phyloP scores from a whole-genome alignment of 768 basidiomycete genomes.

The Lactarius quietus region DNA sequence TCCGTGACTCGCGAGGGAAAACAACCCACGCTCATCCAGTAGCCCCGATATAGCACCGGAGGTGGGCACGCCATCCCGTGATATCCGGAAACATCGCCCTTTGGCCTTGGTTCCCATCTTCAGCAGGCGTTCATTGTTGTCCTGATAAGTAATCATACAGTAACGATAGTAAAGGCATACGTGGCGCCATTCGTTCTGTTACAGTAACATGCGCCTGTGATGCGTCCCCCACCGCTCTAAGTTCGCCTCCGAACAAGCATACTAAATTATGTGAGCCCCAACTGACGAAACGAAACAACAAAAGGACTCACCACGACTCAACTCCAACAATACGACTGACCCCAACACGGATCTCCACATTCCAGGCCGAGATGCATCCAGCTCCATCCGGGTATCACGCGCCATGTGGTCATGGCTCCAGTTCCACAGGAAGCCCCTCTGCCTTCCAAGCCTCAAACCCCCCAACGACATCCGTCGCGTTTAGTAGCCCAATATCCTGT shows the following conservation, averaged over 20 bases:
- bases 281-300: not conserved
- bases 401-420: constrained; percentile 3
- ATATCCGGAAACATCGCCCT: not conserved
- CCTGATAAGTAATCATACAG: not conserved
- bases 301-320: constrained; percentile 7
- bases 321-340: not conserved
- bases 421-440: constrained; percentile 52
- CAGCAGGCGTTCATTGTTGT: not conserved
- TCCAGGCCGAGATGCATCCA: not conserved
- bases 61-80: not conserved
- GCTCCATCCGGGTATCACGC: not conserved
- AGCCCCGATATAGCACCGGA: not conserved
- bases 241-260: not conserved
- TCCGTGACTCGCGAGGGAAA: constrained; percentile 16
- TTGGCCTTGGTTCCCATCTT: not conserved
- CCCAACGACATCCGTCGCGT: constrained; percentile 75
- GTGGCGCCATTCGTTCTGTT: not conserved
- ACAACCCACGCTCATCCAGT: not conserved
- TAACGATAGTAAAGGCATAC: not conserved
- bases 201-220: not conserved
- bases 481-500: constrained; percentile 65
- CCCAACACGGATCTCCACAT: not conserved
- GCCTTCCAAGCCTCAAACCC: constrained; percentile 71
- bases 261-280: constrained; percentile 9
- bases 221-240: not conserved